These are phyloP conservation scores for Solanum arcanum DNA, from an alignment of 257 asterid genomes.

Conservation along the genomic window DNA sequence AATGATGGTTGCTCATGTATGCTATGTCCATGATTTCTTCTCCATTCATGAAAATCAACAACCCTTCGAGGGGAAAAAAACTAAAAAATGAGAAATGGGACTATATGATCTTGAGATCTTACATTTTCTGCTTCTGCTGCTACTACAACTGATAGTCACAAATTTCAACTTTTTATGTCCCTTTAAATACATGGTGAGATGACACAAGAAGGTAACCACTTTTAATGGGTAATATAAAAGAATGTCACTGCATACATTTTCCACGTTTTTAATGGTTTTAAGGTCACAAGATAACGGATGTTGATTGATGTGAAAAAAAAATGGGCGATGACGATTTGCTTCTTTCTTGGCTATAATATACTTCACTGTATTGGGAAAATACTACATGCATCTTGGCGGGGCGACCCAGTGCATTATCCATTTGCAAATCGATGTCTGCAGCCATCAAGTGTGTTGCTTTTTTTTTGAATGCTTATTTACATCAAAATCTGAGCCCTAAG, in stretches of 20 bases:
- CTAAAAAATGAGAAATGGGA: too few species aligned
- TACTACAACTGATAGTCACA: neutral
- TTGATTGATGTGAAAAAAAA: neutral
- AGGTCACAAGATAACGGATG: neutral
- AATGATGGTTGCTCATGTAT: too few species aligned
- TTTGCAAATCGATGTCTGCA: neutral
- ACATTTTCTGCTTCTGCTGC: too few species aligned
- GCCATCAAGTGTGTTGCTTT: neutral
- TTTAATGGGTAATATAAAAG: neutral
- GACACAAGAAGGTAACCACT: neutral
- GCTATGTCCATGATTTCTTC: too few species aligned
- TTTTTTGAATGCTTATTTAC: neutral
- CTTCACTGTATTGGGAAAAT: neutral
- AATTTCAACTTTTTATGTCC: neutral
- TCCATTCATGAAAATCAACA: too few species aligned
- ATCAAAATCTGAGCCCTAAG: neutral
- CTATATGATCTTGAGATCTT: too few species aligned
- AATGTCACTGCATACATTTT: neutral
- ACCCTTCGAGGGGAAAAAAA: too few species aligned
- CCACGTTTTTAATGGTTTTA: neutral
- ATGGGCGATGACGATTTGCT: neutral
- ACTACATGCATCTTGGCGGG: neutral
- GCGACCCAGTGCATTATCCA: neutral
- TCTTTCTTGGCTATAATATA: neutral
- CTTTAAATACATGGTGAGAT: neutral